Evolutionary conservation across 148 eudicot species (phyloP), one percentile per base, ranked within the genome.

Genomic region (Rhododendron molle): DNA sequence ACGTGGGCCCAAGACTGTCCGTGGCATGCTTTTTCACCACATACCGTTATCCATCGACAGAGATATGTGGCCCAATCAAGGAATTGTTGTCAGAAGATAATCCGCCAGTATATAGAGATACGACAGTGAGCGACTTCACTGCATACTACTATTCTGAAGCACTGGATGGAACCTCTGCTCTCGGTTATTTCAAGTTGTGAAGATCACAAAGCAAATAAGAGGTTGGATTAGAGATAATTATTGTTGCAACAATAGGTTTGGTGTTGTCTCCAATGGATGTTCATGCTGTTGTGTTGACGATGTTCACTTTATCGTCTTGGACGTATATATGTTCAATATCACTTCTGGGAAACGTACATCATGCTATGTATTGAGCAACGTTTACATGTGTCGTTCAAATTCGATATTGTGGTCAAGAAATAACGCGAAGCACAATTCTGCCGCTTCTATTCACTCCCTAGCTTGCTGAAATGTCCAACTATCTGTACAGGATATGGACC

Each of bases 21-120:
- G 85, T 87, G 12, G 90, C 90, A 21, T 81, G 86, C 77, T 87
- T 89, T 44, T 89, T 89, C 78, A 85, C 60, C 14, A 28, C 71
- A 23, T 56, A 65, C 20, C 18, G 15, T 83, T 58, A n/a, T 28
- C 81, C 65, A 38, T 77, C 86, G 20, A 38, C 73, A 46, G 62
- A n/a, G 73, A 40, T 44, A 8, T 78, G 62, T 78, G 87, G 83
- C 10, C 87, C 87, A 5, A 80, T 85, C 49, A 85, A 79, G 65
- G 87, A 85, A 43, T 65, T 85, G 76, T 28, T 85, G 38, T 85
- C 86, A 20, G 86, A 78, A n/a, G 77, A 44, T n/a, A 85, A 85
- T 78, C 86, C 77, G 5, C 76, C 86, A 0, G 0, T 78, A 5
- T 85, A 77, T 21, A 44, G 56, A 34, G 86, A 85, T 44, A 85